phyloP scores from a whole-genome alignment of 2,329 filamentous ascomycete species.

The Rasamsonia emersonii region DNA sequence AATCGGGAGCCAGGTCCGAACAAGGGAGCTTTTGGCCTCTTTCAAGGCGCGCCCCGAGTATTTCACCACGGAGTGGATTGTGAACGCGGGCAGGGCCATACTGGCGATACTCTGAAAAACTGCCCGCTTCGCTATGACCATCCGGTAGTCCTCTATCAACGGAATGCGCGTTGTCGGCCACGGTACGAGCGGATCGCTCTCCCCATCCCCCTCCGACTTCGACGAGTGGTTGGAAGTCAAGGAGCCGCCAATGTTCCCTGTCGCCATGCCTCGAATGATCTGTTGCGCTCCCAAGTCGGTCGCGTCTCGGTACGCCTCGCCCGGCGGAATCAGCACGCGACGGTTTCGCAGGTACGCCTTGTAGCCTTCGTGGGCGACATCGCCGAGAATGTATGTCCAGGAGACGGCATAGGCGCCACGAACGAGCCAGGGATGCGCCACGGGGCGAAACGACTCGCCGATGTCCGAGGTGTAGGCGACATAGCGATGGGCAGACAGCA shows the following conservation, averaged over 20 bases:
- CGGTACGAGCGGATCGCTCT: constrained; percentile 20
- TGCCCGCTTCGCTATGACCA: constrained; percentile 82
- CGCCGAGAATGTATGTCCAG: constrained; percentile 85
- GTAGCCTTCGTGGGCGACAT: constrained; percentile 89
- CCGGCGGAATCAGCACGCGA: constrained; percentile 58
- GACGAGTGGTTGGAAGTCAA: constrained; percentile 5
- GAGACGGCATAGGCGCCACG: constrained; percentile 79
- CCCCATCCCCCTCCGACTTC: constrained; percentile 4
- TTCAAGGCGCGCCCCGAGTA: constrained; percentile 86
- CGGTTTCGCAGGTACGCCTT: constrained; percentile 89
- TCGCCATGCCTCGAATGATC: constrained; percentile 27
- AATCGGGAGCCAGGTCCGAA: constrained; percentile 85
- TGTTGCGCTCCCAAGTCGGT: constrained; percentile 22
- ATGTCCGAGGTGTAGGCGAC: constrained; percentile 96
- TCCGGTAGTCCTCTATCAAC: constrained; percentile 79
- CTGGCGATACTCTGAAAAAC: constrained; percentile 85
- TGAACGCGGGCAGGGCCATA: constrained; percentile 91
- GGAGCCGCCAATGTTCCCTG: constrained; percentile 20
- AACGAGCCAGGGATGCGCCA: constrained; percentile 78
- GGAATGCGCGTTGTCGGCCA: constrained; percentile 46
- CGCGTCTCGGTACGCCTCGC: constrained; percentile 40
- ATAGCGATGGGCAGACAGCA: constrained; percentile 86
- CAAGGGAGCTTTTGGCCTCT: constrained; percentile 61
- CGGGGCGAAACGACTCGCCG: constrained; percentile 87
- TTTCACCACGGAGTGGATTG: constrained; percentile 83